Conservation (phyloP, 352 stramenopile genomes). For the Phytophthora rubi region DNA sequence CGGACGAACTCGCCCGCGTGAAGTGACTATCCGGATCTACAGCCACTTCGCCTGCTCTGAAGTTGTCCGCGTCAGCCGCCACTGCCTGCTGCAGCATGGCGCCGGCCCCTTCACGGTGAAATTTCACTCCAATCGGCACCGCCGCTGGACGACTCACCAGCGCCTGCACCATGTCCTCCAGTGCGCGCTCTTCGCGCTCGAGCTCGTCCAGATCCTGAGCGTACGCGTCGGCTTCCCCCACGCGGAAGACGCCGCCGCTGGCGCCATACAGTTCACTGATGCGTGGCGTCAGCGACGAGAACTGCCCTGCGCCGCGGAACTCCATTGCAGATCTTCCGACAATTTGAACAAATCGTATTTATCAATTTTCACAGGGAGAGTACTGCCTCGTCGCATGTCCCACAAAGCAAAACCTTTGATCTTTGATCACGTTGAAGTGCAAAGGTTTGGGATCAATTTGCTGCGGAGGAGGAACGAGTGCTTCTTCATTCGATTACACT, state of each 20-base stretch:
- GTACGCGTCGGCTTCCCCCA: conserved; percentile 55
- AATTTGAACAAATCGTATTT: neutral
- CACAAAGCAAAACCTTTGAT: neutral
- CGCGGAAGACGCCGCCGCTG: conserved; percentile 44
- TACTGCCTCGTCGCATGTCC: conserved; percentile 14
- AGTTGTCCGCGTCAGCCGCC: conserved; percentile 6
- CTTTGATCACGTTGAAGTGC: conserved; percentile 17
- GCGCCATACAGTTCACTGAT: conserved; percentile 70
- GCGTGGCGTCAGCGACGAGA: conserved; percentile 49
- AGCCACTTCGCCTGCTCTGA: neutral
- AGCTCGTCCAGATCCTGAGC: conserved; percentile 57
- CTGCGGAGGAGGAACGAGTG: neutral
- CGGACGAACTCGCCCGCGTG: conserved; percentile 41
- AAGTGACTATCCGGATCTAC: conserved; percentile 15
- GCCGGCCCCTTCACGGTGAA: conserved; percentile 43
- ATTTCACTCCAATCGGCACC: conserved; percentile 66
- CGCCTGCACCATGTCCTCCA: conserved; percentile 57
- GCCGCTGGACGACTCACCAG: conserved; percentile 58
- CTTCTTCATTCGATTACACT: conserved; percentile 16
- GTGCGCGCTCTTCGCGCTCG: conserved; percentile 60
- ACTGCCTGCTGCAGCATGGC: conserved; percentile 15
- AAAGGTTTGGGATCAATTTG: neutral
- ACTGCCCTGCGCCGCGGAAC: conserved; percentile 17
- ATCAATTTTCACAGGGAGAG: neutral
- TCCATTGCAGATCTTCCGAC: conserved; percentile 19